Conservation (phyloP, 1,284 basidiomycete genomes). For the Trichosporon sp. region DNA sequence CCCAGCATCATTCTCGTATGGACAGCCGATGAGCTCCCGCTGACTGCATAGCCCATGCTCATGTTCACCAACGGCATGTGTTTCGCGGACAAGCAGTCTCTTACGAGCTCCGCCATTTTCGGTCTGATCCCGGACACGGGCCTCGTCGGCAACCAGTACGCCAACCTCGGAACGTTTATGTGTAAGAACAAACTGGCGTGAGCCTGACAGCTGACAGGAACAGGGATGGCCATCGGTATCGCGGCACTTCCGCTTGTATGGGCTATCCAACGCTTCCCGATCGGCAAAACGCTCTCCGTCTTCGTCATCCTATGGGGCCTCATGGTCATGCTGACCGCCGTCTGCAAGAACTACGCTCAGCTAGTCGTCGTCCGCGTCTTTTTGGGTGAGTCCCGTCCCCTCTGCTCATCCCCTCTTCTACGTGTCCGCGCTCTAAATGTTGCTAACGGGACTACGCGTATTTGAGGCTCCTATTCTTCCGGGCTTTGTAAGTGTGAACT, state of each 20-base stretch:
- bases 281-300: constrained; percentile 22
- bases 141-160: constrained; percentile 16
- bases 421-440: constrained; percentile 7
- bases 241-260: constrained; percentile 25
- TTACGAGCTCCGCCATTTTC: constrained; percentile 1
- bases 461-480: constrained; percentile 12
- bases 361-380: constrained; percentile 26
- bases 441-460: too few relatives aligned
- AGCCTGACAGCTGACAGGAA: neutral
- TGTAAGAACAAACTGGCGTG: constrained; percentile 11
- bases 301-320: constrained; percentile 23
- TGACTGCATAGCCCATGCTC: neutral
- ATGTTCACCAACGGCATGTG: constrained; percentile 4
- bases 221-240: constrained; percentile 20
- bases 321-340: constrained; percentile 23
- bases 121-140: constrained; percentile 12
- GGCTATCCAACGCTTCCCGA: constrained; percentile 28
- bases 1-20: neutral
- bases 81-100: constrained; percentile 7
- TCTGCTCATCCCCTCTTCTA: too few relatives aligned
- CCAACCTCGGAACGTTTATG: constrained; percentile 18
- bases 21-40: neutral
- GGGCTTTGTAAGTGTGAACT: constrained; percentile 13
- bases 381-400: constrained; percentile 19
- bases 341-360: constrained; percentile 28